Conservation (phyloP, 2,329 filamentous ascomycete species). For the Monosporascus sp. region DNA sequence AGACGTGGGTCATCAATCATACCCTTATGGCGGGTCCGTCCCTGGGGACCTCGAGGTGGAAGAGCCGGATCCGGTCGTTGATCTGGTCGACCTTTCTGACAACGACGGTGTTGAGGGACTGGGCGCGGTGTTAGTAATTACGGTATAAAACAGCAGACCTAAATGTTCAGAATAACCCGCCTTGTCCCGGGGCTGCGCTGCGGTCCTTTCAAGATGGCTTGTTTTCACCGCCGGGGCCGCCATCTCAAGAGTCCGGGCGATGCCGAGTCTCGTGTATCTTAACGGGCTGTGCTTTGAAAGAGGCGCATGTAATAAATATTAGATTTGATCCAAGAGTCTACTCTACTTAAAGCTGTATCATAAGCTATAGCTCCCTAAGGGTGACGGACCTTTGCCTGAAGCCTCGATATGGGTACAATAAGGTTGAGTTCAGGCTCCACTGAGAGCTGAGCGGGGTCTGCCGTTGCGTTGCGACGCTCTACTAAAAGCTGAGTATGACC, state of each 20-base stretch:
- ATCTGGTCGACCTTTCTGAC: conserved; percentile 58
- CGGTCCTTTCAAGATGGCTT: conserved; percentile 67
- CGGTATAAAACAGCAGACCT: neutral
- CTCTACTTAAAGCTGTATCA: neutral
- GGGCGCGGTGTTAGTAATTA: neutral
- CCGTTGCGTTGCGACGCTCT: neutral
- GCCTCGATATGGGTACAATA: neutral
- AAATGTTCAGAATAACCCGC: conserved; percentile 25
- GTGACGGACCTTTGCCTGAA: too few relatives aligned
- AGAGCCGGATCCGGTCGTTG: conserved; percentile 63
- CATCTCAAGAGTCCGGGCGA: conserved; percentile 8
- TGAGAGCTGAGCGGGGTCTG: neutral
- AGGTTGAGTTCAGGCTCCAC: neutral
- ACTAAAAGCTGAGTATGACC: neutral
- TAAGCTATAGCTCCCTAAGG: too few relatives aligned
- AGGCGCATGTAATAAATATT: neutral
- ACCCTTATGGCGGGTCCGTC: conserved; percentile 43
- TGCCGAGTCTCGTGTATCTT: neutral
- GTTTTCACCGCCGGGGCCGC: conserved; percentile 20
- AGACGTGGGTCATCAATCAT: conserved; percentile 8
- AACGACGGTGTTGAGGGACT: conserved; percentile 56
- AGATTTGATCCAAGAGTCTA: neutral
- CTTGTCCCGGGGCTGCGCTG: conserved; percentile 64
- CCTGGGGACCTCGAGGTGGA: conserved; percentile 56
- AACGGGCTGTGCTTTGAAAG: neutral